phyloP scores from a whole-genome alignment of 176 grass and related monocot species.

The Aegilops sharonensis region DNA sequence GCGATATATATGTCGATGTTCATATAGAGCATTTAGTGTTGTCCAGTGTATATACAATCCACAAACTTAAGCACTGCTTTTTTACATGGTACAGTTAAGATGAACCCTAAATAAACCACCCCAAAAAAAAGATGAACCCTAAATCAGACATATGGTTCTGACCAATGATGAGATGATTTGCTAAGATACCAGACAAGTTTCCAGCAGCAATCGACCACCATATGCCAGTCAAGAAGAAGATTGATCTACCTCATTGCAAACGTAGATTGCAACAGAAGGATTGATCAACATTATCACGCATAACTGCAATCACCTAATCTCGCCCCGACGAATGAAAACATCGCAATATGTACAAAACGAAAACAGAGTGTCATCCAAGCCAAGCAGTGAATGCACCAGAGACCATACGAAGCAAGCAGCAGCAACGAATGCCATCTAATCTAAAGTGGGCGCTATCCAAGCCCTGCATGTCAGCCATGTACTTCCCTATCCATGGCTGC shows the following conservation, averaged over 20 bases:
- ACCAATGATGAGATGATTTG: neutral
- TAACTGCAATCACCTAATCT: constrained; percentile 22
- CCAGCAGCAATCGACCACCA: neutral
- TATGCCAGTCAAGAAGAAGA: neutral
- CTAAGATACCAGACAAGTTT: neutral
- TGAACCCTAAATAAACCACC: neutral
- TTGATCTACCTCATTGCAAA: neutral
- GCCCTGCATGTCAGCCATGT: constrained; percentile 15
- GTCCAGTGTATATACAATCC: neutral
- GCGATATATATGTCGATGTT: neutral
- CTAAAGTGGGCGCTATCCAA: constrained; percentile 20
- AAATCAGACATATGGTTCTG: neutral
- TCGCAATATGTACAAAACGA: constrained; percentile 2
- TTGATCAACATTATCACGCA: constrained; percentile 24
- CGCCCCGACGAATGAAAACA: neutral
- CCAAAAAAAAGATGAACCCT: neutral
- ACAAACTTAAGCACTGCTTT: neutral
- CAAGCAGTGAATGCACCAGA: neutral
- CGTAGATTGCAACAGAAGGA: neutral
- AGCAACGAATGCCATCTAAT: constrained; percentile 25
- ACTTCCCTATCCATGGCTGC: constrained; percentile 17
- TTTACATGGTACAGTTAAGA: constrained; percentile 2
- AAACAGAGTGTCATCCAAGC: neutral
- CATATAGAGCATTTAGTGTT: neutral
- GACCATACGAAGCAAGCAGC: neutral